Evolutionary conservation across 805 yeast species (phyloP).

Genomic region (Metschnikowia picachoensis): DNA sequence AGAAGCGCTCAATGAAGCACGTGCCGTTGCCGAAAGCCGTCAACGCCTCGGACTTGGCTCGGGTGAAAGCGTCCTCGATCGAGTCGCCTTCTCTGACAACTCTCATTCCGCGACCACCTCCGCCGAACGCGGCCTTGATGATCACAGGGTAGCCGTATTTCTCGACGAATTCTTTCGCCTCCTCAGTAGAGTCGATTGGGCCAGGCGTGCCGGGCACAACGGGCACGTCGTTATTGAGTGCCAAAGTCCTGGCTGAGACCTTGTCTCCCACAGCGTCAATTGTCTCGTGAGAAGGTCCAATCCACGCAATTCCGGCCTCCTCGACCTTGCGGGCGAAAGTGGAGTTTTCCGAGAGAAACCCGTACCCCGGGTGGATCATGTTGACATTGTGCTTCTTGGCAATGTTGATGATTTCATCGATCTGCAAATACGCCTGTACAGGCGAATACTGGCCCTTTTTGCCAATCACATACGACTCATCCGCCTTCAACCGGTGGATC

Average conservation of each 20-base stretch:
- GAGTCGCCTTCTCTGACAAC: slow-evolving; percentile 96
- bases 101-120: slow-evolving; percentile 99
- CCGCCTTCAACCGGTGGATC: slow-evolving; percentile 93
- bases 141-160: slow-evolving; percentile 93
- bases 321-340: slow-evolving; percentile 91
- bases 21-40: slow-evolving; percentile 98
- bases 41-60: slow-evolving; percentile 92
- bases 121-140: slow-evolving; percentile 98
- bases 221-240: slow-evolving; percentile 79
- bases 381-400: slow-evolving; percentile 47
- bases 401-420: slow-evolving; percentile 84
- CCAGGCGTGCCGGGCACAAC: slow-evolving; percentile 98
- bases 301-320: slow-evolving; percentile 89
- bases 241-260: slow-evolving; percentile 88
- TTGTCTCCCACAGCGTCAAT: slow-evolving; percentile 96
- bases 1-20: slow-evolving; percentile 93
- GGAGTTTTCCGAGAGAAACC: slow-evolving; percentile 85
- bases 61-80: slow-evolving; percentile 82
- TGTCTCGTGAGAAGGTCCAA: slow-evolving; percentile 85
- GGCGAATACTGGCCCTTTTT: slow-evolving; percentile 86
- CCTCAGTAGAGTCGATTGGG: slow-evolving; percentile 76
- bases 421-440: slow-evolving; percentile 92
- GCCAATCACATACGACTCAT: slow-evolving; percentile 91
- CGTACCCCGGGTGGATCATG: slow-evolving; percentile 41
- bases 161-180: slow-evolving; percentile 76